Percentiles rank a stretch among this genome's conserved stretches.
phyloP scores from a whole-genome alignment of 2,329 filamentous ascomycete genomes.

The Penicillium sp. region DNA sequence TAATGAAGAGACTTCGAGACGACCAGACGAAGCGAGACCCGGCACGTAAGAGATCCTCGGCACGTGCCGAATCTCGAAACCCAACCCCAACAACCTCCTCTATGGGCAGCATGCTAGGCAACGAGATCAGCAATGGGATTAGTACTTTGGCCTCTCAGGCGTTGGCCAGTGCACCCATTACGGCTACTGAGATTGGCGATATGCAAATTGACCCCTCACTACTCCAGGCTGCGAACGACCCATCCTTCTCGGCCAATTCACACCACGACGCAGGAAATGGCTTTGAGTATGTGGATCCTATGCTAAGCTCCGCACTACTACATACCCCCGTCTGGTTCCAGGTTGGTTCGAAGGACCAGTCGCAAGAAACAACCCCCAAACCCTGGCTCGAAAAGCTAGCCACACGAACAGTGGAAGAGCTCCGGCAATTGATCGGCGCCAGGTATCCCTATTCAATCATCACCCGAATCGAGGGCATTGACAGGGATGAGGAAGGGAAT shows the following conservation, averaged over 20 bases:
- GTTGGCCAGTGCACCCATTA: conserved; percentile 41
- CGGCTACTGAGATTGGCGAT: conserved; percentile 46
- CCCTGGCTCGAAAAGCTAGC: conserved; percentile 65
- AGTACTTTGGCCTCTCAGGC: conserved; percentile 46
- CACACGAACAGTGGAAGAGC: conserved; percentile 57
- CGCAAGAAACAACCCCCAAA: conserved; percentile 45
- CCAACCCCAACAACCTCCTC: conserved; percentile 24
- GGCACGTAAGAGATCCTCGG: conserved; percentile 40
- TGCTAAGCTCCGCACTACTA: conserved; percentile 31
- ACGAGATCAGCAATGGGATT: conserved; percentile 40
- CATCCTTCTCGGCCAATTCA: conserved; percentile 39
- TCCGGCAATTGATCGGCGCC: conserved; percentile 59
- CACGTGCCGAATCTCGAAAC: conserved; percentile 24
- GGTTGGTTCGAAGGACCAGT: conserved; percentile 62
- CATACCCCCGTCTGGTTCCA: conserved; percentile 65
- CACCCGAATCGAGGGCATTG: conserved; percentile 63
- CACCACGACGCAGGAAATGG: conserved; percentile 32
- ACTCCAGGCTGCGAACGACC: conserved; percentile 55
- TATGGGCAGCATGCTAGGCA: conserved; percentile 20
- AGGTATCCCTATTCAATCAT: conserved; percentile 62
- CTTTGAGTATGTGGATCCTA: conserved; percentile 39
- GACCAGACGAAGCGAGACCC: conserved; percentile 59
- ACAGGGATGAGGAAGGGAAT: conserved; percentile 58
- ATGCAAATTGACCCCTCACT: conserved; percentile 65
- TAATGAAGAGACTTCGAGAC: conserved; percentile 72